Base-by-base conservation (phyloP, 2,329 filamentous ascomycete genomes). In the Colletotrichum graminicola region DNA sequence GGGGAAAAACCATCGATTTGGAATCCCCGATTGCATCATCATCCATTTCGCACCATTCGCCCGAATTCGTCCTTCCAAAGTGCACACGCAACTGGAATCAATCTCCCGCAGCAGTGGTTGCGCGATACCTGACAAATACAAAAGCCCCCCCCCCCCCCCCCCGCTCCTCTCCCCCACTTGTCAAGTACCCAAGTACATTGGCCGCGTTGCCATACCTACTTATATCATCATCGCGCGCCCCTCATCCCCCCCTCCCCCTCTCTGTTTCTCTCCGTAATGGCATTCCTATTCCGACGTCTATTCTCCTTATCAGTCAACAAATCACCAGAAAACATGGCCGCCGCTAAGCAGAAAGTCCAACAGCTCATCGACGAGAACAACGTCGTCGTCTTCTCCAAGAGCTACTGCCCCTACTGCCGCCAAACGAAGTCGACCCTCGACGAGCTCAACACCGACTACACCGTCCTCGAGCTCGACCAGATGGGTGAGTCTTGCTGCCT, bases 341-440 rank as follows among this genome's bases (percentile, higher is more conserved):
- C 92, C 80, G 93, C 94, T 79, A 94, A 93, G 84, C 87, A 89
- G 74, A 97, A 97, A 84, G 93, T 93, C 73, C 90, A 97, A 83
- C 82, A 86, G 79, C 91, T 98, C 84, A 97, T 98, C 82, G 90
- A 96, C 83, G 91, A 95, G 79, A 96, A 97, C 85, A 84, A 90
- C 77, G 94, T 97, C 82, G 93, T 96, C 78, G 93, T 99, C 81
- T 99, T 99, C 89, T 95, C 92, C 84, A 99, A 99, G 87, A 94
- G 92, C 21, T 97, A 94, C 86, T 99, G 96, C 89, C 94, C 95
- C 16, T 97, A 97, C 89, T 98, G 95, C 88, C 87, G 84, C 70
- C 87, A 91, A 72, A 90, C 92, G 76, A 98, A 98, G 90, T 79
- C 86, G 68, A 87, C 94, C 62, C 86, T 99, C 76, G 89, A 87